These are phyloP conservation scores for Backusella parvicylindrica DNA, from an alignment of 192 early-diverging fungal species.

Conservation along the genomic window DNA sequence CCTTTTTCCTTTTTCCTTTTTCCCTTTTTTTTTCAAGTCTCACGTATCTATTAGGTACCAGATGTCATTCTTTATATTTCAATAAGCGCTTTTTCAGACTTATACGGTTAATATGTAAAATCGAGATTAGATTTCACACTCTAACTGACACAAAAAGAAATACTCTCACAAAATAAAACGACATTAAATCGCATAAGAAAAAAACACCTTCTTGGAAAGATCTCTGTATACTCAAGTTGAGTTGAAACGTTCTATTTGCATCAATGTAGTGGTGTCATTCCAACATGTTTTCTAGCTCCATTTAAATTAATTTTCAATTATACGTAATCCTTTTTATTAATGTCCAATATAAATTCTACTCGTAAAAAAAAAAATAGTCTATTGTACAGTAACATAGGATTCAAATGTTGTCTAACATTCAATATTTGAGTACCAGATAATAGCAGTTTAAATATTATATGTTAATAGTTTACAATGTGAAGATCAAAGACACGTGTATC, in stretches of 20 bases:
- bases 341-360: background rate
- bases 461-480: background rate
- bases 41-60: background rate
- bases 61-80: background rate
- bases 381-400: background rate
- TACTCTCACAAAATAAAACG: background rate
- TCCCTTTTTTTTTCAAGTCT: background rate
- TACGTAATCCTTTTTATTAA: background rate
- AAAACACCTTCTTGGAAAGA: background rate
- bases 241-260: background rate
- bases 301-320: background rate
- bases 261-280: background rate
- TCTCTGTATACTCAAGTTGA: background rate
- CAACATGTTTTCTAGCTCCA: background rate
- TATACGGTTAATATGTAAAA: background rate
- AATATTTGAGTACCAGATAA: background rate
- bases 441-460: background rate
- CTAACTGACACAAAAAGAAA: background rate
- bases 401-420: background rate
- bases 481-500: background rate
- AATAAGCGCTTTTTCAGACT: background rate
- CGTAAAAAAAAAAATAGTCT: background rate
- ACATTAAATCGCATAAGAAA: background rate
- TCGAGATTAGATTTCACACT: background rate
- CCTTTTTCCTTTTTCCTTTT: background rate